These are phyloP conservation scores for Goniomonas avonlea DNA, from an alignment of 78 protist species.

Conservation along the genomic window DNA sequence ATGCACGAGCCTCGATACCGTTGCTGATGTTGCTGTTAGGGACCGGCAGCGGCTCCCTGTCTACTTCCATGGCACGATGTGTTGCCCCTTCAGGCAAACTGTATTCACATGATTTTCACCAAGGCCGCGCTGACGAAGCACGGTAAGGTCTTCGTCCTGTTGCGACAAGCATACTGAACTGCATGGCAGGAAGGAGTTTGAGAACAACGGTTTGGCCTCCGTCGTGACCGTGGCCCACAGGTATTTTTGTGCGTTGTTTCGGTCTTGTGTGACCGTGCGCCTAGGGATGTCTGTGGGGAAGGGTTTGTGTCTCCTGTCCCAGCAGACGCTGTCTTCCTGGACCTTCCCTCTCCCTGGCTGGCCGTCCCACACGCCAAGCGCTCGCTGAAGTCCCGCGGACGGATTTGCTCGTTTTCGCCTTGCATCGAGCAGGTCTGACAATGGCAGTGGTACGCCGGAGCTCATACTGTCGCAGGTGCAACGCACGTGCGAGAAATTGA, in stretches of 20 bases:
- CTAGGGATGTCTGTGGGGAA: no score
- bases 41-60: slow-evolving; percentile 73
- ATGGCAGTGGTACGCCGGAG: no score
- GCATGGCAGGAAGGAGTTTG: no score
- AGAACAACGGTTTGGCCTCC: no score
- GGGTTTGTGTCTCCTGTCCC: slow-evolving; percentile 14
- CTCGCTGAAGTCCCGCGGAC: slow-evolving; percentile 43
- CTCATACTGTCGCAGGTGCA: no score
- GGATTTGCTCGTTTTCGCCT: slow-evolving; percentile 82
- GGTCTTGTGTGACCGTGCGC: no score
- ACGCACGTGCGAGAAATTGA: no score
- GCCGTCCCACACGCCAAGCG: slow-evolving; percentile 55
- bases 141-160: slow-evolving; percentile 10
- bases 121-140: slow-evolving; percentile 51
- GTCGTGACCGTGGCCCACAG: no score
- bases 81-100: slow-evolving; percentile 68
- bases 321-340: slow-evolving; percentile 77
- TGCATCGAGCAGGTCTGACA: slow-evolving; percentile 87
- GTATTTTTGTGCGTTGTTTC: slow-evolving; percentile 45
- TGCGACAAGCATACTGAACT: no score
- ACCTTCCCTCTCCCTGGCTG: slow-evolving; percentile 73
- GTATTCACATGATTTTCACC: slow-evolving; percentile 74
- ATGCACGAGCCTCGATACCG: background rate
- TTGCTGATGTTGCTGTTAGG: slow-evolving; percentile 41
- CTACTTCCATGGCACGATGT: slow-evolving; percentile 57